Evolutionary conservation across 192 early-diverging fungal species (phyloP).

Genomic region (Podochytrium sp.): DNA sequence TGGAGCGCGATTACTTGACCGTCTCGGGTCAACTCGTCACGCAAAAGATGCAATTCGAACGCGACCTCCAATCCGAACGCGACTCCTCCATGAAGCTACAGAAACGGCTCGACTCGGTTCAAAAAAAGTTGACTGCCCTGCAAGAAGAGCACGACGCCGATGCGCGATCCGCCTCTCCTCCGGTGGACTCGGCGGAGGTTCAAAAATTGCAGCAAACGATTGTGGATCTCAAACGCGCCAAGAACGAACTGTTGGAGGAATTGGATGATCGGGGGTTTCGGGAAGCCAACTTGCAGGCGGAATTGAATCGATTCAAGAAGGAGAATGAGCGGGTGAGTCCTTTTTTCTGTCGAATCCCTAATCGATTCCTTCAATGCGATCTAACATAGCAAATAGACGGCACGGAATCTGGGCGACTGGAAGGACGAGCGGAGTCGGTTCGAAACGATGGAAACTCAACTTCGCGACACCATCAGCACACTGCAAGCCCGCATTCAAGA

Average conservation of each 20-base stretch:
- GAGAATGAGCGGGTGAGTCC: constrained; percentile 36
- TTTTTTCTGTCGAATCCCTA: not conserved
- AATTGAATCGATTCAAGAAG: constrained; percentile 35
- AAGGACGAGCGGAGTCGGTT: constrained; percentile 26
- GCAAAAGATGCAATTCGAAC: constrained; percentile 31
- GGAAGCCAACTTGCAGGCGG: constrained; percentile 30
- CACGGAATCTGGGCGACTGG: constrained; percentile 16
- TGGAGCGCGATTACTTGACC: constrained; percentile 30
- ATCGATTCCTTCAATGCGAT: constrained; percentile 1
- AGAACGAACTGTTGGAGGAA: constrained; percentile 50
- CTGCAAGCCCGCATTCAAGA: constrained; percentile 35
- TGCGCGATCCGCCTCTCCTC: constrained; percentile 12
- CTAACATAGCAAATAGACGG: not conserved
- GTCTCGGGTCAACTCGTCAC: constrained; percentile 21
- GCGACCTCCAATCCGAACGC: constrained; percentile 25
- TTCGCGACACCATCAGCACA: constrained; percentile 21
- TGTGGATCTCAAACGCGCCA: constrained; percentile 45
- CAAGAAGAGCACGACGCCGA: constrained; percentile 31
- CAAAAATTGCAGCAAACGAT: constrained; percentile 48
- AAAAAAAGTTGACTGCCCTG: constrained; percentile 37
- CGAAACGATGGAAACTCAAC: constrained; percentile 17
- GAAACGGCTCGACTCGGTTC: constrained; percentile 25
- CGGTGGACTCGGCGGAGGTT: constrained; percentile 33
- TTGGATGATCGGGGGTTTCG: constrained; percentile 45
- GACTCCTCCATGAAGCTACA: constrained; percentile 16